A percentile compares a stretch with the other conserved stretches of the same genome.
Conservation (phyloP, 106 monocot genomes). For the Dendrobium huoshanense region DNA sequence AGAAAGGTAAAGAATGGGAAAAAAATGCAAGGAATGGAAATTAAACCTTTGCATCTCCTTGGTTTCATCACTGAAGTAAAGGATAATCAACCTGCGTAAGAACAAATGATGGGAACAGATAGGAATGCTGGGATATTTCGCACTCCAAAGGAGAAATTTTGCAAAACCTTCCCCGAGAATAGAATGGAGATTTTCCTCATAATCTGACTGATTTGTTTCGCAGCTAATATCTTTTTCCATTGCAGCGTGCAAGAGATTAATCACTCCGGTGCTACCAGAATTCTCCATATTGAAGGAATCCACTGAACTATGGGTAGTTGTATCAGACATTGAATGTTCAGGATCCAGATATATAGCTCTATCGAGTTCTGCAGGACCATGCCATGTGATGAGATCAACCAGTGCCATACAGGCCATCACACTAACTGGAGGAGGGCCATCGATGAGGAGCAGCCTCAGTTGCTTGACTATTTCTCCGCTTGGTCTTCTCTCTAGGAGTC, state of each 20-base stretch:
- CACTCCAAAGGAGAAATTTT: constrained; percentile 76
- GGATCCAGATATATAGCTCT: constrained; percentile 37
- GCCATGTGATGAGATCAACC: constrained; percentile 78
- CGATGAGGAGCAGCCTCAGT: constrained; percentile 56
- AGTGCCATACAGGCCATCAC: constrained; percentile 74
- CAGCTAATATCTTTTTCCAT: constrained; percentile 34
- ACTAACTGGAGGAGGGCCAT: constrained; percentile 51
- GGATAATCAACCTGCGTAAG: constrained; percentile 45
- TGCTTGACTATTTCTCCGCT: constrained; percentile 71
- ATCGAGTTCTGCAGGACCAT: constrained; percentile 72
- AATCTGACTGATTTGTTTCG: constrained; percentile 25
- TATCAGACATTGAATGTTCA: constrained; percentile 7
- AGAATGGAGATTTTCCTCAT: constrained; percentile 48
- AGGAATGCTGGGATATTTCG: constrained; percentile 54
- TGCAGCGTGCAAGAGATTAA: constrained; percentile 70
- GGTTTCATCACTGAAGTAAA: constrained; percentile 67
- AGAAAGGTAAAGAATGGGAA: not conserved
- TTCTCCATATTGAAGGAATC: constrained; percentile 35
- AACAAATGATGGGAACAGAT: constrained; percentile 42
- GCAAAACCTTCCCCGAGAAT: constrained; percentile 89
- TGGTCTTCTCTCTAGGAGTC: constrained; percentile 64
- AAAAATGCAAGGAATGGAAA: not conserved
- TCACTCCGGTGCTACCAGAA: constrained; percentile 37
- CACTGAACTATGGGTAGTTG: constrained; percentile 27
- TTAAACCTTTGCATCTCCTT: constrained; percentile 61